Evolutionary conservation across 108 stramenopile genomes (phyloP).

Genomic region (Skeletonema costatum): DNA sequence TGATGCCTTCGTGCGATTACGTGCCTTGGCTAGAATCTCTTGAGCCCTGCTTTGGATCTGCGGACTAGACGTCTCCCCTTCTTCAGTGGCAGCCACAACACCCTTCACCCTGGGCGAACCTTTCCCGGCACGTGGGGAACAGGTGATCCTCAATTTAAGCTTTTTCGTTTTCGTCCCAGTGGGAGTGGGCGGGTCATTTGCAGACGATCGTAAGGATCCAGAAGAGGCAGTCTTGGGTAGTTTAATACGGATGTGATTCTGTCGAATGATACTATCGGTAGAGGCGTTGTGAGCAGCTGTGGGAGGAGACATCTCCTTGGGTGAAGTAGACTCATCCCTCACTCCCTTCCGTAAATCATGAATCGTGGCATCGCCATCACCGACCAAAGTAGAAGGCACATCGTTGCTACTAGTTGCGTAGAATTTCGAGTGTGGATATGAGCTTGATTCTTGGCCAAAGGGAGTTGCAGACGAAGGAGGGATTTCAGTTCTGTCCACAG

Average conservation of each 20-base stretch:
- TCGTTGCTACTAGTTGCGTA: background rate
- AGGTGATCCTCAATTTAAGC: slow-evolving; percentile 27
- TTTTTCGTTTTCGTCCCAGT: slow-evolving; percentile 4
- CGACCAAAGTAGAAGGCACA: background rate
- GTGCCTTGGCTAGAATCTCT: slow-evolving; percentile 40
- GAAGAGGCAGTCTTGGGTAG: slow-evolving; percentile 18
- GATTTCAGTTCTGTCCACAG: background rate
- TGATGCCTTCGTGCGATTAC: slow-evolving; percentile 33
- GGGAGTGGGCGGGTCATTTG: background rate
- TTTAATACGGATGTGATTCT: slow-evolving; percentile 32
- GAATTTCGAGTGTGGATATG: background rate
- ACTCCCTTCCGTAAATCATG: background rate
- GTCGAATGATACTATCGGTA: background rate
- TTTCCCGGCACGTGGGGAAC: slow-evolving; percentile 9
- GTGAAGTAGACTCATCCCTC: background rate
- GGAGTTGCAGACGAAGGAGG: background rate
- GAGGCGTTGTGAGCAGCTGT: background rate
- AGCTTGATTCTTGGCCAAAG: background rate
- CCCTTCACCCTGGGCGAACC: background rate
- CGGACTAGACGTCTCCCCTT: background rate
- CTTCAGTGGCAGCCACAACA: background rate
- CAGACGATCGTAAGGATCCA: background rate
- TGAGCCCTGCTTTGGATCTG: slow-evolving; percentile 37
- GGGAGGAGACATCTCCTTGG: background rate
- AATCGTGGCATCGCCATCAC: background rate